Evolutionary conservation across 2,329 filamentous ascomycete genomes (phyloP), one percentile per base, ranked within the genome.

Genomic region (Ophioceras dolichostomum): DNA sequence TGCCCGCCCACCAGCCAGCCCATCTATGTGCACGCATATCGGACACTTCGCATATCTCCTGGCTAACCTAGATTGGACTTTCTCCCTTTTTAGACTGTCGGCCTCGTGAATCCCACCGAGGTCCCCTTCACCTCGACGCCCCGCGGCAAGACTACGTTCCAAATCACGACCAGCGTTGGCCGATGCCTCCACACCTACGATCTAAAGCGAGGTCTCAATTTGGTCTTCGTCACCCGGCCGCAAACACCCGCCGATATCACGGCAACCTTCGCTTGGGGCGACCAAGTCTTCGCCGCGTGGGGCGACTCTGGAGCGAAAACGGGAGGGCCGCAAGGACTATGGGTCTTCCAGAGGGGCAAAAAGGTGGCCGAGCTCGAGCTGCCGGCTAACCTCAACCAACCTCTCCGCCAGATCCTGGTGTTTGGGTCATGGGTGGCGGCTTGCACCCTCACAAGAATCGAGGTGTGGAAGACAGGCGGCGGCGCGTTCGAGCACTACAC

Each of bases 121-220:
- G 86, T 95, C 1, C 89, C 91, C 0, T 96, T 98, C 54, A 88
- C 89, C 2, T 82, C 83, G 5, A 73, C 93, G 22, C 83, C 89
- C 1, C 68, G 94, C 13, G 91, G 91, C 40, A 94, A 94, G 61
- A 89, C 85, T 1, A 94, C 87, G 4, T 98, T 94, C 55, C 91
- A 98, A 57, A 86, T 98, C 58, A 96, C 91, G 24, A 98, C 91
- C 21, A 96, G 86, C 0, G 83, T 93, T 43, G 91, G 89, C 44
- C 76, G 79, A 50, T 85, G 81, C 41, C 71, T 98, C 33, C 91
- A 98, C 60, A 98, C 91, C 0, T 98, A 98, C 64, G 91, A 98
- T 56, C 65, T 98, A 43, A 85, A 83, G 57, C 77, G 80, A 49
- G 89, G 89, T 33, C 72, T 98, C 43, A 89, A 93, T 50, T 76